Evolutionary conservation across 1,284 basidiomycete species (phyloP).

Genomic region (Apiotrichum domesticum): DNA sequence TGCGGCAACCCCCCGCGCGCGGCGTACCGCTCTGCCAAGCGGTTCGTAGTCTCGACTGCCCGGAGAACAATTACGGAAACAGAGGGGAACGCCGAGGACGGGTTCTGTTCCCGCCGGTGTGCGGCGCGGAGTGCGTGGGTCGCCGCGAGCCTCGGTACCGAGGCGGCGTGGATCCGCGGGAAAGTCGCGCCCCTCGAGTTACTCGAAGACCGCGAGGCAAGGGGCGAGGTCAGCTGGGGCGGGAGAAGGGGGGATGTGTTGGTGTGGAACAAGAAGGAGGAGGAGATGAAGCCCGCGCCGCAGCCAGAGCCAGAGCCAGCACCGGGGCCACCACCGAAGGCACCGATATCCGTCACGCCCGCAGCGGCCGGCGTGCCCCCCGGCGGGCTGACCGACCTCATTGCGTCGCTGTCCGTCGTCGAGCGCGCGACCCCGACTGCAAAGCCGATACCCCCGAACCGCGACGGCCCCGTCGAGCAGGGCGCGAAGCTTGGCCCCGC

Average conservation of each 20-base stretch:
- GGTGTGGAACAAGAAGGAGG: conserved; percentile 2
- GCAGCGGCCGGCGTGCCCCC: not conserved
- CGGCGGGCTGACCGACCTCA: not conserved
- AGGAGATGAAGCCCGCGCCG: no score
- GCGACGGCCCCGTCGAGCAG: not conserved
- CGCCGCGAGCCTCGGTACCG: conserved; percentile 19
- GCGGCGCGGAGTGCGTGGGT: conserved; percentile 25
- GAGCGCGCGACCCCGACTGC: conserved; percentile 10
- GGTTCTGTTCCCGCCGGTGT: conserved; percentile 29
- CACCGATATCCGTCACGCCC: not conserved
- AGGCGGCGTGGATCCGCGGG: conserved; percentile 30
- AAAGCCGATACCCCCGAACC: not conserved
- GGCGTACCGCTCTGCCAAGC: conserved; percentile 22
- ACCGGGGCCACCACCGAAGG: not conserved
- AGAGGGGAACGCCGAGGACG: conserved; percentile 35
- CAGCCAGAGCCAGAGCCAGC: not conserved
- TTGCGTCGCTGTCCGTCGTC: conserved; percentile 6
- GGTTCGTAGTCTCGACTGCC: conserved; percentile 23
- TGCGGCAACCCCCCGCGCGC: conserved; percentile 26
- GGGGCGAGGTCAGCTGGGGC: conserved; percentile 15
- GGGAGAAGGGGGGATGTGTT: conserved; percentile 9
- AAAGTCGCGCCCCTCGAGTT: conserved; percentile 16
- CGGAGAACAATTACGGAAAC: conserved; percentile 25
- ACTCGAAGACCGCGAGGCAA: conserved; percentile 29
- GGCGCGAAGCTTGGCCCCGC: not conserved